Conservation (phyloP, 1,284 basidiomycete species). For the Leccinum pallidistipes region DNA sequence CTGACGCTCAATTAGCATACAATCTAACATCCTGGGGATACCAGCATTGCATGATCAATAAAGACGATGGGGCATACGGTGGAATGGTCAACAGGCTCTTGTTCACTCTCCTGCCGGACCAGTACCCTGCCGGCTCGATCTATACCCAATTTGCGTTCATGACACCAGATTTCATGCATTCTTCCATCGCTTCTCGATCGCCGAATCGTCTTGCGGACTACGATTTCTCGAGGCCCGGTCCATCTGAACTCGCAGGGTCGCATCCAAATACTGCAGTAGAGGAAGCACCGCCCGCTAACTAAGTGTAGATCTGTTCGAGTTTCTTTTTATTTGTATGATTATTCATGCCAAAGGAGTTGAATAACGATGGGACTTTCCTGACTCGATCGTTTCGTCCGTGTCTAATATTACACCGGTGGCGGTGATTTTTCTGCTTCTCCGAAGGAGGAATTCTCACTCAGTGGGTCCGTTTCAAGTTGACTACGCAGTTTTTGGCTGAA, state of each 20-base stretch:
- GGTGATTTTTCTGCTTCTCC: too few species aligned
- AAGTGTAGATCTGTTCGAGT: background rate
- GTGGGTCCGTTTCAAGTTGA: too few species aligned
- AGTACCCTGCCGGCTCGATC: conserved; percentile 59
- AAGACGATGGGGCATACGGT: conserved; percentile 68
- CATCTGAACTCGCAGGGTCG: background rate
- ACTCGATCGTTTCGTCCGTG: too few species aligned
- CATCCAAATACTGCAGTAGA: background rate
- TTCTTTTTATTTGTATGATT: background rate
- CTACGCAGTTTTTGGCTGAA: too few species aligned
- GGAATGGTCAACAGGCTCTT: conserved; percentile 74
- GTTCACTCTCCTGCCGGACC: conserved; percentile 67
- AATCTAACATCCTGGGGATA: conserved; percentile 80
- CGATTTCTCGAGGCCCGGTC: conserved; percentile 22
- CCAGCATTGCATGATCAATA: conserved; percentile 64
- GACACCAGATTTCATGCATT: conserved; percentile 42
- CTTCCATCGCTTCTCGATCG: conserved; percentile 16
- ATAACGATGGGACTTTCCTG: background rate
- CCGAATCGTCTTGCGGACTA: conserved; percentile 19
- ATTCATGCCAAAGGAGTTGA: background rate
- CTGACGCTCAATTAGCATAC: conserved; percentile 43
- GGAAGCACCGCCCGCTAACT: background rate
- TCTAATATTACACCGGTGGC: too few species aligned
- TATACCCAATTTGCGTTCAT: conserved; percentile 71
- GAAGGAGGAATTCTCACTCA: too few species aligned